These are phyloP conservation scores for Porosira glacialis DNA, from an alignment of 352 stramenopile genomes.

Conservation along the genomic window DNA sequence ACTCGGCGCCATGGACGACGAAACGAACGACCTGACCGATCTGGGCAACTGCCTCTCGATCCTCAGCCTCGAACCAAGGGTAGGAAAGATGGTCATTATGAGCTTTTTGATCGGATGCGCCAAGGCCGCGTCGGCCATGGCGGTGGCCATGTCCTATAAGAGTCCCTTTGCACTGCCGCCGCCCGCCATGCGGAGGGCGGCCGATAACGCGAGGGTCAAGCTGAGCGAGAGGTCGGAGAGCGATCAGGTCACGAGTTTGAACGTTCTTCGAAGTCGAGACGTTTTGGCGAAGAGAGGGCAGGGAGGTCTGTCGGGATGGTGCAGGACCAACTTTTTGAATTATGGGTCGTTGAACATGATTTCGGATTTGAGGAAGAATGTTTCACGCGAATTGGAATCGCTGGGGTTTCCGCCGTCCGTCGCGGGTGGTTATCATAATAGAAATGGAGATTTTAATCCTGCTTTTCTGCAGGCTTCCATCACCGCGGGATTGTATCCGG, in stretches of 20 bases:
- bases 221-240: slow-evolving; percentile 63
- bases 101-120: slow-evolving; percentile 67
- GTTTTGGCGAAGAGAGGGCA: slow-evolving; percentile 49
- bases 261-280: slow-evolving; percentile 58
- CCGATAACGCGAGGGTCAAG: slow-evolving; percentile 7
- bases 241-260: slow-evolving; percentile 73
- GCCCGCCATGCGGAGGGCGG: slow-evolving; percentile 1
- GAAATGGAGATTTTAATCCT: too few relatives aligned
- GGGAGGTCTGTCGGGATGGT: slow-evolving; percentile 61
- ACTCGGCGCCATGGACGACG: not conserved
- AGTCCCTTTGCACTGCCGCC: not conserved
- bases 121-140: slow-evolving; percentile 62
- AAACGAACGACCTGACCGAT: slow-evolving; percentile 40
- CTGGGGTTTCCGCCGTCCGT: slow-evolving; percentile 54
- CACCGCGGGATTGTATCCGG: too few relatives aligned
- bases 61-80: slow-evolving; percentile 65
- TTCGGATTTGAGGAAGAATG: slow-evolving; percentile 81
- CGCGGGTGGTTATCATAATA: slow-evolving; percentile 50
- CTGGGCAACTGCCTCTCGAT: slow-evolving; percentile 66
- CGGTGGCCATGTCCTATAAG: slow-evolving; percentile 47
- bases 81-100: slow-evolving; percentile 66
- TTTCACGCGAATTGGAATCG: slow-evolving; percentile 60
- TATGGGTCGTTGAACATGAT: slow-evolving; percentile 89
- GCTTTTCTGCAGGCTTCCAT: too few relatives aligned
- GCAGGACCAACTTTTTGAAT: slow-evolving; percentile 81